These are phyloP conservation scores for Allium fistulosum DNA, from an alignment of 106 monocot genomes.

Conservation along the genomic window DNA sequence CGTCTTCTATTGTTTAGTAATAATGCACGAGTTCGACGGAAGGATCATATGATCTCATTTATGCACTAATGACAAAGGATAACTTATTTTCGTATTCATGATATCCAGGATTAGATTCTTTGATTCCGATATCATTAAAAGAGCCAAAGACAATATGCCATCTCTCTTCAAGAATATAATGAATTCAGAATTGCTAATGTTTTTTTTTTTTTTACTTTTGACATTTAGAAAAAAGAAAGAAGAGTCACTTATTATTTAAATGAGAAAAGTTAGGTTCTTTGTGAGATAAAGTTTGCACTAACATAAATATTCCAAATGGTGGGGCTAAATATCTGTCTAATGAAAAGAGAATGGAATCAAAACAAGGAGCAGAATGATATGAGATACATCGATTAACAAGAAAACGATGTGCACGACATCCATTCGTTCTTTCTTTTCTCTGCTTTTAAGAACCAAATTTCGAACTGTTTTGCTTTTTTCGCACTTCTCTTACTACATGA, in stretches of 20 bases:
- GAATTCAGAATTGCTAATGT: not conserved
- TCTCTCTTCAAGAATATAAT: constrained; percentile 8
- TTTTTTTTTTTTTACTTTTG: constrained; percentile 3
- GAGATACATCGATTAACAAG: constrained; percentile 17
- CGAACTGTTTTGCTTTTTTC: constrained; percentile 25
- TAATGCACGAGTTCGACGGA: no score
- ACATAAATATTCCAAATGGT: constrained; percentile 33
- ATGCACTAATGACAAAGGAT: constrained; percentile 15
- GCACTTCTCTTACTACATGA: constrained; percentile 22
- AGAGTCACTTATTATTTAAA: constrained; percentile 6
- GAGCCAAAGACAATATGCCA: constrained; percentile 47
- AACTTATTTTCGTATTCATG: constrained; percentile 1
- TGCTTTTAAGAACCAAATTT: constrained; percentile 26
- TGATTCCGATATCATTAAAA: constrained; percentile 39
- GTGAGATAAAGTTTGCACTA: constrained; percentile 14
- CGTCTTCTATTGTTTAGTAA: not conserved
- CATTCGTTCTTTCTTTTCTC: constrained; percentile 13
- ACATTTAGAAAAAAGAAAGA: not conserved
- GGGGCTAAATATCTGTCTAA: constrained; percentile 10
- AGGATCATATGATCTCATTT: constrained; percentile 1
- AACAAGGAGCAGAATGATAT: constrained; percentile 15
- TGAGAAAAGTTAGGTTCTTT: constrained; percentile 8
- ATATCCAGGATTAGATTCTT: constrained; percentile 50
- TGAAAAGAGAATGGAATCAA: constrained; percentile 29
- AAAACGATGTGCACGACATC: constrained; percentile 19